Conservation (phyloP, 1,139 yeast species). For the Spathaspora sp. region DNA sequence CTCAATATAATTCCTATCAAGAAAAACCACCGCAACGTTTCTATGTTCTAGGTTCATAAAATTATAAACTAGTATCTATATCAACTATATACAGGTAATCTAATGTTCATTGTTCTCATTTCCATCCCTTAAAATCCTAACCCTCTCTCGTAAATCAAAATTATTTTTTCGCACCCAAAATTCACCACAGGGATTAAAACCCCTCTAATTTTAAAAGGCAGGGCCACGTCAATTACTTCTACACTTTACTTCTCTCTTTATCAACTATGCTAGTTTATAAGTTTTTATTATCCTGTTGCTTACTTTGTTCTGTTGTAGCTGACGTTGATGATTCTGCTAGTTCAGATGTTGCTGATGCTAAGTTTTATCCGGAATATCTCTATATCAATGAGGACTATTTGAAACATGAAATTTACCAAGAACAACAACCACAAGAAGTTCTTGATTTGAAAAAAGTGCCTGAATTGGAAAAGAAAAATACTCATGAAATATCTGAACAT, state of each 20-base stretch:
- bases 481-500: not conserved
- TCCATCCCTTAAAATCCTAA: not conserved
- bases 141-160: not conserved
- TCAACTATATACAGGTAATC: no score
- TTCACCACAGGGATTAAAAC: not conserved
- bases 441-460: not conserved
- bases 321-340: not conserved
- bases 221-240: not conserved
- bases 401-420: not conserved
- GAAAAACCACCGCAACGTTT: no score
- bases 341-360: not conserved
- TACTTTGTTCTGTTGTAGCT: not conserved
- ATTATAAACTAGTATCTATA: no score
- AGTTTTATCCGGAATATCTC: not conserved
- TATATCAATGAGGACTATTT: not conserved
- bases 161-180: not conserved
- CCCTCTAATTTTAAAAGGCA: not conserved
- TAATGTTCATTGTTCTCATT: not conserved
- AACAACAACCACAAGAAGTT: not conserved
- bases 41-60: no score
- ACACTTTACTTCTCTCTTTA: not conserved
- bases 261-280: not conserved
- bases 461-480: not conserved
- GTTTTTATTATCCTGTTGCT: not conserved
- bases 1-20: no score